Evolutionary conservation across 208 protist species (phyloP), one percentile per base, ranked within the genome.

Genomic region (Leishmania tarentolae): DNA sequence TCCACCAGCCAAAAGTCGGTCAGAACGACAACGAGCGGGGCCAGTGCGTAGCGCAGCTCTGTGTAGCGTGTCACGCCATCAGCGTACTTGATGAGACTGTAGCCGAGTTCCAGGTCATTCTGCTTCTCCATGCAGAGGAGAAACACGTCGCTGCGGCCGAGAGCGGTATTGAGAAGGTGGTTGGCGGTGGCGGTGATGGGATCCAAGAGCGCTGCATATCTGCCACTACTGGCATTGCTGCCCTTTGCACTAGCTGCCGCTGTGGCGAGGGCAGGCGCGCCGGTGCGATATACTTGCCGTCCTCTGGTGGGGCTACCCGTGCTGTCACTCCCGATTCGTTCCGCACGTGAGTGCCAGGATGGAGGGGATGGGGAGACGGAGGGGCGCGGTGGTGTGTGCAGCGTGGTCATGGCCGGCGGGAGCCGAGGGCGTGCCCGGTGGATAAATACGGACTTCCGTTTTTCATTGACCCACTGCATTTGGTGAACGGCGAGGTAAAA

Each of bases 391-490:
- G 46, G 7, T 42, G 24, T n/a, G 7, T 68, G 75, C 66, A 24
- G 15, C 37, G 28, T 75, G 47, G 80, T 15, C 15, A 31, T 72
- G 69, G 76, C n/a, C 0, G 75, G 57, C 37, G 85, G 80, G 35
- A 85, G 79, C 6, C 80, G 76, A 40, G 87, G 82, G n/a, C 82
- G 81, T 4, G 91, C 93, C 28, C 93, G 91, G 75, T 94, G 88
- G 4, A 92, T 50, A 69, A 92, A 85, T 21, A 92, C 85, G 21
- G n/a, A 35, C 59, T 75, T 74, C 37, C 70, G 61, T 44, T 87
- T 77, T 76, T 90, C 89, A 71, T 96, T 90, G 24, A 94, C 86
- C 65, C 92, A 66, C 79, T 96, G 91, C 79, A 96, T 75, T 73
- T 88, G 89, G 68, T 92, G 90, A 0, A 96, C 72, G 31, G 86